These are phyloP conservation scores for Aspergillus sp. DNA, from an alignment of 2,329 filamentous ascomycete genomes.

Conservation along the genomic window DNA sequence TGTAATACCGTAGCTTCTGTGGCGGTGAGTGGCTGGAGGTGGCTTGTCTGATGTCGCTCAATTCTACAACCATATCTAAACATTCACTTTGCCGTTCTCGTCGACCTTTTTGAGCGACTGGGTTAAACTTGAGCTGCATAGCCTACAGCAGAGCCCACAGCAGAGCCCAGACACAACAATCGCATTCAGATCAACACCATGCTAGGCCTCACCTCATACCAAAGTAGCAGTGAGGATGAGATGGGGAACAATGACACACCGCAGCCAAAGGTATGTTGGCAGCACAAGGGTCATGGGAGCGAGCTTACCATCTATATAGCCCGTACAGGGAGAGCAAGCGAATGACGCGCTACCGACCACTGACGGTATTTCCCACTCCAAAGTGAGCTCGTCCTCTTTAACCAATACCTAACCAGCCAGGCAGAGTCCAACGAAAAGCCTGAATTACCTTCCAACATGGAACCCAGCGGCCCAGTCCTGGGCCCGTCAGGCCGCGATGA, in stretches of 20 bases:
- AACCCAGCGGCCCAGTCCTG: slow-evolving; percentile 22
- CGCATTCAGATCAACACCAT: too few species aligned
- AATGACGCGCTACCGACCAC: slow-evolving; percentile 1
- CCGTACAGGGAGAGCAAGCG: slow-evolving; percentile 2
- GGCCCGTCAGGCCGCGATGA: slow-evolving; percentile 25
- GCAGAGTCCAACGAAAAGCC: background rate
- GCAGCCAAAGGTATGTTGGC: slow-evolving; percentile 15
- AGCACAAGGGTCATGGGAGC: background rate
- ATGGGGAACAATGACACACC: slow-evolving; percentile 10
- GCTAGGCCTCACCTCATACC: slow-evolving; percentile 35
- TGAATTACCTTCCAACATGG: slow-evolving; percentile 5
- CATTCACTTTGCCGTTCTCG: background rate
- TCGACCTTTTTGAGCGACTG: too few species aligned
- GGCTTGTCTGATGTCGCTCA: too few species aligned
- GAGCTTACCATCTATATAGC: slow-evolving; percentile 4
- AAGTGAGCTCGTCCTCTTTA: too few species aligned
- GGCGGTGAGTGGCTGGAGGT: background rate
- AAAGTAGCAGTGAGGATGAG: slow-evolving; percentile 39
- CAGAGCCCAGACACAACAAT: too few species aligned
- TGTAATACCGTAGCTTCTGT: slow-evolving; percentile 16
- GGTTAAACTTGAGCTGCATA: too few species aligned
- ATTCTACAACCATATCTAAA: background rate
- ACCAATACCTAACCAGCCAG: background rate
- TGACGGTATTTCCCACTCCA: background rate
- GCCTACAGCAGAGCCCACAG: too few species aligned